These are phyloP conservation scores for Rhizopogon roseolus DNA, from an alignment of 768 basidiomycete species.

Conservation along the genomic window DNA sequence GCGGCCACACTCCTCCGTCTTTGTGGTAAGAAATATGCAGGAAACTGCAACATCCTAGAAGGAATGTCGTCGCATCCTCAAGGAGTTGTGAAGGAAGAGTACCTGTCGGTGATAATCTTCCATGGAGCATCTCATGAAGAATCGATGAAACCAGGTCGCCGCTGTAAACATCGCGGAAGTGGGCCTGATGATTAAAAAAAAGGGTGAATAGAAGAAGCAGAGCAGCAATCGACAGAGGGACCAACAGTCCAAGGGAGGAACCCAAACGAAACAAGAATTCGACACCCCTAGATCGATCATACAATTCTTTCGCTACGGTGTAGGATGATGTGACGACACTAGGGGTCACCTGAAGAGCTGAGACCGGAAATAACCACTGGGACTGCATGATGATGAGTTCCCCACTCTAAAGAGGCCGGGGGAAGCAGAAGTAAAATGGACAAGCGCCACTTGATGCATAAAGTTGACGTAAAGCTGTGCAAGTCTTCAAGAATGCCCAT, in stretches of 20 bases:
- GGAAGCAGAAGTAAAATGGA: neutral
- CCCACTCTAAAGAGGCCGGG: slow-evolving; percentile 1
- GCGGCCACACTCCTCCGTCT: slow-evolving; percentile 85
- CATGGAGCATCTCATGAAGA: slow-evolving; percentile 85
- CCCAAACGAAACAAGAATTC: slow-evolving; percentile 85
- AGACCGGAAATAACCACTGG: slow-evolving; percentile 73
- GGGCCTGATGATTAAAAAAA: slow-evolving; percentile 42
- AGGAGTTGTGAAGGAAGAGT: slow-evolving; percentile 5
- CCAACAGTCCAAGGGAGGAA: slow-evolving; percentile 72
- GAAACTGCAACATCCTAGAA: slow-evolving; percentile 77
- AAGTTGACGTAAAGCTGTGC: slow-evolving; percentile 7
- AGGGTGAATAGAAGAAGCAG: slow-evolving; percentile 9
- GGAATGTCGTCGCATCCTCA: slow-evolving; percentile 1
- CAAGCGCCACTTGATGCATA: neutral
- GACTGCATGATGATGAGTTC: slow-evolving; percentile 17
- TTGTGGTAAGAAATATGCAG: slow-evolving; percentile 87
- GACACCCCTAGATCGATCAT: slow-evolving; percentile 75
- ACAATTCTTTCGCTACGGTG: slow-evolving; percentile 60
- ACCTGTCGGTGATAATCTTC: slow-evolving; percentile 79
- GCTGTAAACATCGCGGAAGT: slow-evolving; percentile 82
- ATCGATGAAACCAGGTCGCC: slow-evolving; percentile 87
- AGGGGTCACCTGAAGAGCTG: slow-evolving; percentile 56
- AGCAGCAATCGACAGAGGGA: slow-evolving; percentile 14
- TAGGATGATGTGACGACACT: slow-evolving; percentile 42
- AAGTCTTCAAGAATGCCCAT: neutral